phyloP scores from a whole-genome alignment of 23 red algal genomes.

The Cyanidiococcus yangmingshanensis region DNA sequence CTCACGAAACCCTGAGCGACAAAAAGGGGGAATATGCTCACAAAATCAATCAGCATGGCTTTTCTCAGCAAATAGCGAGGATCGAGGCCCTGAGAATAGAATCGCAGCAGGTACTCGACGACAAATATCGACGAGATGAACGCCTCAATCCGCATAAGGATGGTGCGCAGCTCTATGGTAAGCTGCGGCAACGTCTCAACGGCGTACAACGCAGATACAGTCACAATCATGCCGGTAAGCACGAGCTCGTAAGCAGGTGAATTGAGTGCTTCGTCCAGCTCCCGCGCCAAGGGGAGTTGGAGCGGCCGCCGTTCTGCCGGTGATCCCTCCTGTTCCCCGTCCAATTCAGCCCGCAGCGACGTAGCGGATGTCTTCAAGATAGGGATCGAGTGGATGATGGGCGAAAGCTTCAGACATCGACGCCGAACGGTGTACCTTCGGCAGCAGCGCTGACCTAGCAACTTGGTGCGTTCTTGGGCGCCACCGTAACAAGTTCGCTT shows the following conservation, averaged over 20 bases:
- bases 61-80: conserved; percentile 16
- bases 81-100: conserved; percentile 4
- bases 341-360: background rate
- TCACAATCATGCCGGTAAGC: conserved; percentile 6
- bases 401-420: too few relatives aligned
- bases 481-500: too few relatives aligned
- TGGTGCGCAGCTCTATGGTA: background rate
- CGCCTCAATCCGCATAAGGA: background rate
- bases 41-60: conserved; percentile 24
- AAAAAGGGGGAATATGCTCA: conserved; percentile 10
- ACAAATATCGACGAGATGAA: background rate
- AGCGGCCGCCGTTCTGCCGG: background rate
- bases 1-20: background rate
- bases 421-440: too few relatives aligned
- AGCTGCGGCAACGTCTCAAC: conserved; percentile 12
- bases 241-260: conserved; percentile 15
- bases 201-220: conserved; percentile 13
- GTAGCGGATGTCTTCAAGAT: too few relatives aligned
- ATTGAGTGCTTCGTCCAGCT: conserved; percentile 10
- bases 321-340: background rate
- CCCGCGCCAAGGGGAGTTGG: background rate
- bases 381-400: too few relatives aligned
- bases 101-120: conserved; percentile 20
- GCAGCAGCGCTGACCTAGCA: too few relatives aligned
- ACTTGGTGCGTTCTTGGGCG: too few relatives aligned